These are phyloP conservation scores for Mucor sp. DNA, from an alignment of 371 early-diverging fungal species.

Conservation along the genomic window DNA sequence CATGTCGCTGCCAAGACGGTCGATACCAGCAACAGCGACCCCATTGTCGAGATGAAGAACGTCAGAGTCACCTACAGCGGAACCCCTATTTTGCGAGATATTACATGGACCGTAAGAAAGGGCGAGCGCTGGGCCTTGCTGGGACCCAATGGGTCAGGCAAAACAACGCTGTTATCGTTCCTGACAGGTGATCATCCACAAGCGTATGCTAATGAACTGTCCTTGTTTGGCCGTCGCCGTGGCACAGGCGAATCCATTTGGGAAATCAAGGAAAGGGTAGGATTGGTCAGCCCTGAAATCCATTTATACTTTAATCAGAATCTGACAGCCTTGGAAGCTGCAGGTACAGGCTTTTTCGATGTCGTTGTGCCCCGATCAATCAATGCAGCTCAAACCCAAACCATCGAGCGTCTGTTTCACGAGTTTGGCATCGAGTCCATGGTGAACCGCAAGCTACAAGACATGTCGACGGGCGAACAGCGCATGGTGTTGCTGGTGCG, in stretches of 20 bases:
- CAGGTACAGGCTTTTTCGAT: conserved; percentile 51
- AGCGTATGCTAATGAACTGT: conserved; percentile 60
- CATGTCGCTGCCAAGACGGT: not conserved
- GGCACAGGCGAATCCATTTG: conserved; percentile 62
- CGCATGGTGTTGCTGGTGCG: conserved; percentile 54
- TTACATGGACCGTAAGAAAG: conserved; percentile 53
- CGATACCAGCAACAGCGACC: conserved; percentile 14
- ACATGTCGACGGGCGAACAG: conserved; percentile 62
- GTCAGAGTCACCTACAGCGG: conserved; percentile 53
- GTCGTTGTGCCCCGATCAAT: conserved; percentile 41
- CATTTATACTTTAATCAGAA: conserved; percentile 57
- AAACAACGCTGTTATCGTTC: conserved; percentile 64
- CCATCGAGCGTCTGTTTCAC: conserved; percentile 31
- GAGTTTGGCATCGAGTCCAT: conserved; percentile 45
- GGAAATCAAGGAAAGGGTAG: conserved; percentile 57
- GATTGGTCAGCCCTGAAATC: conserved; percentile 60
- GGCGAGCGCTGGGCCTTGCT: conserved; percentile 62
- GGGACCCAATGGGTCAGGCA: conserved; percentile 64
- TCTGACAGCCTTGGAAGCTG: conserved; percentile 44
- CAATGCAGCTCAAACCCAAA: conserved; percentile 21
- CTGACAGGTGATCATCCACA: conserved; percentile 68
- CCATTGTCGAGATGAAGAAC: conserved; percentile 49
- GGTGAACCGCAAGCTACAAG: conserved; percentile 29
- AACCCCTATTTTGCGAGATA: conserved; percentile 43
- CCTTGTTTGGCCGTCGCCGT: conserved; percentile 58